Base-by-base conservation (phyloP, 2,329 filamentous ascomycete species). In the Nemania sp. region DNA sequence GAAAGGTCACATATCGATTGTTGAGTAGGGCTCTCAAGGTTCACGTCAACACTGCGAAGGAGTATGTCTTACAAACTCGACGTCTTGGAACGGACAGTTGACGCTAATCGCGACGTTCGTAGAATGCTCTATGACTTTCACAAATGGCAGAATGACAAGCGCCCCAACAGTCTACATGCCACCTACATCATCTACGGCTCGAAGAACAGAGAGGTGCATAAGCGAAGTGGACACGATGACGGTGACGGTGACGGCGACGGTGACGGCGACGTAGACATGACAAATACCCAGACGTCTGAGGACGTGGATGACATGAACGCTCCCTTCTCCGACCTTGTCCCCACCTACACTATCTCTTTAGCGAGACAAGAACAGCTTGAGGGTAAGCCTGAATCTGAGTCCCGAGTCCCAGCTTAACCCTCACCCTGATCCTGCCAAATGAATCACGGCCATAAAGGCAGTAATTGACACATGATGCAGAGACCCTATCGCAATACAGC, bases 111-210 rank as follows among this genome's bases (percentile, higher is more conserved):
- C 25, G 25, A 18, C 2, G 35, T 37, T n/a, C n/a, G 17, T 54
- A 96, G 89, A 74, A 96, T 95, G 85, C 86, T 93, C 15, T 96
- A 86, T 76, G 90, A 96, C 34, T 98, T 96, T 68, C 86, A 97
- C 74, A 81, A 83, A 64, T 85, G 82, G 58, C 90, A 96, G 73
- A 96, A 92, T 75, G 81, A 80, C 56, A 91, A 89, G 74, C 89
- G 87, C 62, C 82, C 90, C 0, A 84, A 86, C 20, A 88, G 87
- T 25, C 81, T 97, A n/a, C 86, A 96, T 77, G 95, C 94, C 46
- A 97, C 92, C n/a, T 99, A 97, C 76, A 80, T 97, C 50, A 73
- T 99, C 47, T 90, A 88, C 52, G 95, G 94, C 40, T 84, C 80
- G 20, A 89, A 85, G 69, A 80, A 76, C 54, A 69, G 71, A 5